Evolutionary conservation across 2,329 filamentous ascomycete species (phyloP), one percentile per base, ranked within the genome.

Genomic region (Colletotrichum cereale): DNA sequence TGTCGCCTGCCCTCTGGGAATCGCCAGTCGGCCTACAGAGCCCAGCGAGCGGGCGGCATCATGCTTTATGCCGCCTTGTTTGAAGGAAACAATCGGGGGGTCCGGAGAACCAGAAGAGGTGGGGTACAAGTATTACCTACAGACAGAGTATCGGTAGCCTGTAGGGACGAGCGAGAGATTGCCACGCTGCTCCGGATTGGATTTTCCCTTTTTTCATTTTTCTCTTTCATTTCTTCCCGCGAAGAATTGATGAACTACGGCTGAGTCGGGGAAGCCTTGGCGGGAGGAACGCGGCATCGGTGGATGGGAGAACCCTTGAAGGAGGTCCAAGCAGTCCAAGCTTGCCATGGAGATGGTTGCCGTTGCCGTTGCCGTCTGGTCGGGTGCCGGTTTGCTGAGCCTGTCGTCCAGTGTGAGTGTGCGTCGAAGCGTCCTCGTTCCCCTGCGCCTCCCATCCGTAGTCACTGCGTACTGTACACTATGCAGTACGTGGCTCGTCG

Each of bases 311-410:
- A 68, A 60, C 60, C 65, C 69, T 65, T 72, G 65, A 24, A 64
- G 38, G 58, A 68, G 69, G 66, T 24, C 58, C 62, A 60, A 68
- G 58, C 65, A 69, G 65, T 72, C 69, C 62, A 72, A 69, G 69
- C 69, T 69, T 72, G 69, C 69, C 66, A 72, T 69, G 69, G 69
- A 44, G 69, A 72, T 69, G 57, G 66, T 44, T 62, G 67, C 50
- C 57, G 52, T 44, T 62, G 67, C 50, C 57, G 52, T 16, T 26
- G 65, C 69, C 66, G 60, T 58, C 52, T 42, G 36, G 58, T 69
- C 53, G 68, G 68, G 65, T 64, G 68, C 42, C 50, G 48, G 53
- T 60, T 56, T 60, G 50, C 65, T n/a, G n/a, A n/a, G n/a, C n/a
- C n/a, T 60, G 58, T 72, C 65, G 64, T 72, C 69, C 60, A 58